Evolutionary conservation across 805 yeast genomes (phyloP), one percentile per base, ranked within the genome.

Genomic region (Ogataea saltuana): DNA sequence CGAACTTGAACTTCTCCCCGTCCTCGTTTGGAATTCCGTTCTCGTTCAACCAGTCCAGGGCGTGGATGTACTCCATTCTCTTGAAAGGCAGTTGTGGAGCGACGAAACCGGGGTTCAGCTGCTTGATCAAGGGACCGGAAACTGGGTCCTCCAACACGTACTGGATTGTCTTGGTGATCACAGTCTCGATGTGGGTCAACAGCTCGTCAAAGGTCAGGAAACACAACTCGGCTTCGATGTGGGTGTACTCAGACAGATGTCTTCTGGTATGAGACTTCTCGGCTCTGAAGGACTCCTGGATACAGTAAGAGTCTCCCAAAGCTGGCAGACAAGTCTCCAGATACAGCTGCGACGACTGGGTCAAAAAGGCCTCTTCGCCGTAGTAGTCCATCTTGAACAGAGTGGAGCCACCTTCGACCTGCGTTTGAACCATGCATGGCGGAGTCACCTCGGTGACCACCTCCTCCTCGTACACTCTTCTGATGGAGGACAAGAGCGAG

Each of bases 371-470:
- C 65, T 90, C 93, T 72, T 93, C 95, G 42, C 97, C 98, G 65
- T 93, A 93, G 74, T 95, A 93, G 66, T 87, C 85, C 72, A 93
- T 74, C 60, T 83, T 81, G 76, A 93, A 93, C 62, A 93, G 75
- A 13, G 99, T 93, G 29, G 97, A 86, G 42, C 99, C 99, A 65
- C 99, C 99, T 72, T 93, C 99, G 47, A 93, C 99, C 74, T 93
- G 98, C 29, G 97, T 90, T 72, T 93, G 99, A 44, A 93, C 99
- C 98, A 93, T 93, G 71, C 98, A 90, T 61, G 99, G 99, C 34
- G 99, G 97, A 29, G 98, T 93, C 47, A 95, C 97, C 75, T 93
- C 99, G 23, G 80, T 70, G 40, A 90, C 61, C 25, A 79, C 76
- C 70, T 84, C 88, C 60, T 88, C 93, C 18, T 64, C 72, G 63